phyloP scores from a whole-genome alignment of 208 protist species.

The Trypanosoma brucei region DNA sequence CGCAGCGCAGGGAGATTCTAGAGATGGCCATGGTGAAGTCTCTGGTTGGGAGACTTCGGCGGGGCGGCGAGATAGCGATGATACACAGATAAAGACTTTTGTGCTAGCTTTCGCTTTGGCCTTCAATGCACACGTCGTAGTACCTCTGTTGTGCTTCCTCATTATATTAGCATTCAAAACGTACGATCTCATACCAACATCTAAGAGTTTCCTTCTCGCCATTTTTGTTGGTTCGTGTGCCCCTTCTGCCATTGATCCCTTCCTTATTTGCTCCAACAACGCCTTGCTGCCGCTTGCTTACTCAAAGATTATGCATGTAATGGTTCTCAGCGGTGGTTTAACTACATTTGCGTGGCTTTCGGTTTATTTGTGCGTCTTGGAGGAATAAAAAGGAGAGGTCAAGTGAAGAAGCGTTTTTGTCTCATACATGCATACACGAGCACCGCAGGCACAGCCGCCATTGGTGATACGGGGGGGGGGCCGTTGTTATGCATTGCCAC shows the following conservation, averaged over 20 bases:
- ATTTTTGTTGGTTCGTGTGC: conserved; percentile 21
- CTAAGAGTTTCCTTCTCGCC: conserved; percentile 14
- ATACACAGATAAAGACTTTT: neutral
- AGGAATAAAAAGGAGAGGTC: neutral
- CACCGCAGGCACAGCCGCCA: too few species aligned
- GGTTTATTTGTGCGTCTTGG: conserved; percentile 19
- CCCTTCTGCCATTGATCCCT: conserved; percentile 26
- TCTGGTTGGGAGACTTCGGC: too few species aligned
- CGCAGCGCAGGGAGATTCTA: neutral
- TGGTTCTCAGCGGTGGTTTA: conserved; percentile 50
- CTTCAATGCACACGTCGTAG: neutral
- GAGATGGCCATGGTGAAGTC: neutral
- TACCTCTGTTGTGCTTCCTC: conserved; percentile 28
- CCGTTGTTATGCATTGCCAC: neutral
- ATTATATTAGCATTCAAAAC: conserved; percentile 24
- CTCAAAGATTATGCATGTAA: conserved; percentile 56
- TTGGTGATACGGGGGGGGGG: neutral
- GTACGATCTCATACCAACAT: conserved; percentile 12
- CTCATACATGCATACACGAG: neutral
- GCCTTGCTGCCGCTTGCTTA: conserved; percentile 50
- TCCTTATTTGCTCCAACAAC: conserved; percentile 53
- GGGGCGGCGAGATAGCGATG: neutral
- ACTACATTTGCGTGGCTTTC: conserved; percentile 61
- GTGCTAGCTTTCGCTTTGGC: neutral
- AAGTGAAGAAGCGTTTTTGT: neutral